phyloP scores from a whole-genome alignment of 2,329 filamentous ascomycete species.

The Rhytidhysteron rufulum region DNA sequence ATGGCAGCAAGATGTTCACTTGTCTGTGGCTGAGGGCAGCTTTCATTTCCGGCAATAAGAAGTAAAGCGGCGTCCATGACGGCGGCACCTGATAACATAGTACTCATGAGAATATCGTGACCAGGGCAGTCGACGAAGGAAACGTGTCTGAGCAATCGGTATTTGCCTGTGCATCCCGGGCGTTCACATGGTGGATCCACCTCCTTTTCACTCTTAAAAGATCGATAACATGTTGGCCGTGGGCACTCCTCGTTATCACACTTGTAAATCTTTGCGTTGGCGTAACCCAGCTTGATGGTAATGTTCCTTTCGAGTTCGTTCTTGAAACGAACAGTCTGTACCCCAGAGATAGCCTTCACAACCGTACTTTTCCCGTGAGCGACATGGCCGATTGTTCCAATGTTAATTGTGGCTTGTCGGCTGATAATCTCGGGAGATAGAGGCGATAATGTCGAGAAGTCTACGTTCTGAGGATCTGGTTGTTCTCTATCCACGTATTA shows the following conservation, averaged over 20 bases:
- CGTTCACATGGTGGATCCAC: slow-evolving; percentile 94
- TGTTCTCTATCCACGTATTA: slow-evolving; percentile 57
- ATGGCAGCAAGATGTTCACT: slow-evolving; percentile 98
- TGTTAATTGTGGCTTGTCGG: slow-evolving; percentile 97
- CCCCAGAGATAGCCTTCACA: slow-evolving; percentile 97
- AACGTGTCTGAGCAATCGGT: slow-evolving; percentile 64
- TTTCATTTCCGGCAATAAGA: slow-evolving; percentile 96
- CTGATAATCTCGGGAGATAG: slow-evolving; percentile 96
- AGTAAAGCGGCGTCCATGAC: slow-evolving; percentile 99
- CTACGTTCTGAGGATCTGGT: slow-evolving; percentile 85
- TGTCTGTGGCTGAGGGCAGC: slow-evolving; percentile 95
- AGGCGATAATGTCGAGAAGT: slow-evolving; percentile 75
- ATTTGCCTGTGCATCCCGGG: slow-evolving; percentile 83
- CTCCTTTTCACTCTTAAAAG: slow-evolving; percentile 99
- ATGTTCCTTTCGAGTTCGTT: slow-evolving; percentile 99
- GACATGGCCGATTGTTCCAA: slow-evolving; percentile 97
- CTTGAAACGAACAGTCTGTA: slow-evolving; percentile 99
- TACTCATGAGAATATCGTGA: slow-evolving; percentile 99
- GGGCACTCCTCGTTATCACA: slow-evolving; percentile 91
- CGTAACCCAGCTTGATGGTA: slow-evolving; percentile 99
- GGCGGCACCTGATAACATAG: slow-evolving; percentile 97
- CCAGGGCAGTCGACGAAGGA: slow-evolving; percentile 98
- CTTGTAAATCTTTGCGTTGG: slow-evolving; percentile 99
- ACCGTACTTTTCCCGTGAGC: slow-evolving; percentile 99
- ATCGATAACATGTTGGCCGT: slow-evolving; percentile 89